Percentiles rank a stretch among this genome's conserved stretches.
These are phyloP conservation scores for Solanum virginianum DNA, from an alignment of 257 asterid genomes.

Conservation along the genomic window DNA sequence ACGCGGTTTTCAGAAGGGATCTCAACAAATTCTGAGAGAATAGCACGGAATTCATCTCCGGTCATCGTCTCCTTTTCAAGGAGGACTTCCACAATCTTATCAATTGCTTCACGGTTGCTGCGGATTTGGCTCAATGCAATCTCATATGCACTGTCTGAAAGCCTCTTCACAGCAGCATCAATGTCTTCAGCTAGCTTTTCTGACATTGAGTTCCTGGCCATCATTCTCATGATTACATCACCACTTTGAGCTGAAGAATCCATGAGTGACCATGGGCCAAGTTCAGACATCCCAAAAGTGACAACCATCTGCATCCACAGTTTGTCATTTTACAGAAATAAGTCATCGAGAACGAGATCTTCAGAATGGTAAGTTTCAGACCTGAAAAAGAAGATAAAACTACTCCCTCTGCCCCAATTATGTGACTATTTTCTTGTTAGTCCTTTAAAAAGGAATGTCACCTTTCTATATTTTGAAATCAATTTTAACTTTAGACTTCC, in stretches of 20 bases:
- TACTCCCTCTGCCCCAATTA: background rate
- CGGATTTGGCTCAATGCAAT: slow-evolving; percentile 63
- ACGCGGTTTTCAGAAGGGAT: slow-evolving; percentile 72
- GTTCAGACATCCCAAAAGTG: slow-evolving; percentile 88
- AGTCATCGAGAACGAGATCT: background rate
- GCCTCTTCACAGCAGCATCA: slow-evolving; percentile 69
- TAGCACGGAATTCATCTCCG: slow-evolving; percentile 91
- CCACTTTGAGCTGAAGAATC: slow-evolving; percentile 60
- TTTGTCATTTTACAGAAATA: background rate
- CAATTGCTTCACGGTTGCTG: slow-evolving; percentile 86
- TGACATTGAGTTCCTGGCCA: slow-evolving; percentile 96
- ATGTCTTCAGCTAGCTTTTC: slow-evolving; percentile 96
- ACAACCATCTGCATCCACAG: slow-evolving; percentile 61
- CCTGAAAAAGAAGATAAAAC: background rate
- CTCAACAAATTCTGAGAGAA: slow-evolving; percentile 66
- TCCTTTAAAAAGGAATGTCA: background rate
- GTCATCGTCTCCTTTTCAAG: slow-evolving; percentile 86
- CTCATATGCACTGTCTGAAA: slow-evolving; percentile 71
- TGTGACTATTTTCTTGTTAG: background rate
- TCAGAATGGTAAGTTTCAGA: background rate
- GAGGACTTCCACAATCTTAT: slow-evolving; percentile 81
- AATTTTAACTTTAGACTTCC: background rate
- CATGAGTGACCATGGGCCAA: slow-evolving; percentile 96
- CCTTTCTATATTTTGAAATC: background rate
- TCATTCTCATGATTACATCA: slow-evolving; percentile 95